A percentile compares a stretch with the other conserved stretches of the same genome.
Evolutionary conservation across 805 yeast genomes (phyloP).

Genomic region (Lipomyces starkeyi): DNA sequence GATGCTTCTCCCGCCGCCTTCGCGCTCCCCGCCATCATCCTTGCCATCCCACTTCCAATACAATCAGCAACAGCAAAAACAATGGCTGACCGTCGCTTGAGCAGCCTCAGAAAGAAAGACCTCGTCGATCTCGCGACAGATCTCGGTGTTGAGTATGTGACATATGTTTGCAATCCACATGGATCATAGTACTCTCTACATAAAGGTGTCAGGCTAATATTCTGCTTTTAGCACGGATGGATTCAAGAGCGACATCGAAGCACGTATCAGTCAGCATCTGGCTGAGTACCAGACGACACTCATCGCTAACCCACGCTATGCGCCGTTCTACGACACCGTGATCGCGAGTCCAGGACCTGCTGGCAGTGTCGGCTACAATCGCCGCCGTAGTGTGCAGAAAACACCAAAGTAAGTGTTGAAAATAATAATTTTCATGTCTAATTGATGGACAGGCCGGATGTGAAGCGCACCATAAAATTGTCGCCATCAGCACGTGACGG

Average conservation of each 20-base stretch:
- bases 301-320: constrained; percentile 37
- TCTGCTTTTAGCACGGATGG: constrained; percentile 40
- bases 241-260: constrained; percentile 43
- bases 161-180: not conserved
- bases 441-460: not conserved
- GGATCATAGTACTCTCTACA: not conserved
- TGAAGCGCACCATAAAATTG: constrained; percentile 4
- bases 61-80: not conserved
- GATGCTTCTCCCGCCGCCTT: not conserved
- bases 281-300: constrained; percentile 31
- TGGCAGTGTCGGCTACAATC: constrained; percentile 16
- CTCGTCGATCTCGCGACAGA: constrained; percentile 48
- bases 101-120: constrained; percentile 48
- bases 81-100: constrained; percentile 39
- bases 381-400: constrained; percentile 27
- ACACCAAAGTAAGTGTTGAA: constrained; percentile 33
- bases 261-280: constrained; percentile 40
- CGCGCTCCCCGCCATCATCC: not conserved
- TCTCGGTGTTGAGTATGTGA: constrained; percentile 47
- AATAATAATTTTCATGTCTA: not conserved
- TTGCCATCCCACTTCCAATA: not conserved
- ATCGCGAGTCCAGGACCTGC: constrained; percentile 27
- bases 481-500: not conserved
- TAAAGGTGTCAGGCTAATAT: not conserved
- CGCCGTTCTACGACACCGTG: constrained; percentile 31